These are phyloP conservation scores for Calonectria multiphialidica DNA, from an alignment of 2,329 filamentous ascomycete species.

Conservation along the genomic window DNA sequence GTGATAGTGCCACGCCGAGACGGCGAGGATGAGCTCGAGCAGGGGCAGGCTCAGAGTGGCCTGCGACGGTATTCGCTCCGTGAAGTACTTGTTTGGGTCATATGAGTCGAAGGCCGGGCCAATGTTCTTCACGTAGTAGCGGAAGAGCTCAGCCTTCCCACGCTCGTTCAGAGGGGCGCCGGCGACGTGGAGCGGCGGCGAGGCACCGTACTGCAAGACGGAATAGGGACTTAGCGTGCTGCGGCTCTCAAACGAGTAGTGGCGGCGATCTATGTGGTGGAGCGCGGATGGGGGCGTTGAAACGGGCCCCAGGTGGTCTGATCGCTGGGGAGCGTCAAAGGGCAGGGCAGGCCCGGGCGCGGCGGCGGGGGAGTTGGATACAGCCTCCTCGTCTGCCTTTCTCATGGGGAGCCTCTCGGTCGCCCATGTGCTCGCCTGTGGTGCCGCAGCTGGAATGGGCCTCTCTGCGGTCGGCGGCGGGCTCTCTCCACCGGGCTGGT, in stretches of 20 bases:
- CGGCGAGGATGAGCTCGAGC: slow-evolving; percentile 23
- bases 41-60: slow-evolving; percentile 24
- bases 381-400: not conserved
- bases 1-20: slow-evolving; percentile 24
- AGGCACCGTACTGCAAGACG: not conserved
- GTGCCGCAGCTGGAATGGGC: not conserved
- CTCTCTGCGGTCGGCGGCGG: not conserved
- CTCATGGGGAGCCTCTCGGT: slow-evolving; percentile 8
- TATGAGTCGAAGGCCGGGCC: slow-evolving; percentile 33
- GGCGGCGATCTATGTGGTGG: not conserved
- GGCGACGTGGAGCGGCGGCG: not conserved
- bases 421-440: slow-evolving; percentile 3
- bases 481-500: not conserved
- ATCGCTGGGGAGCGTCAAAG: not conserved
- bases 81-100: slow-evolving; percentile 28
- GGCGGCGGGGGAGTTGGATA: not conserved
- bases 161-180: slow-evolving; percentile 21
- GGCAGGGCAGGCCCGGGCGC: not conserved
- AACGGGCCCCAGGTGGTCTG: not conserved
- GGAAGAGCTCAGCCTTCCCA: slow-evolving; percentile 26
- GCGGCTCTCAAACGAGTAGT: slow-evolving; percentile 6
- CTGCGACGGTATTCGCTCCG: slow-evolving; percentile 21
- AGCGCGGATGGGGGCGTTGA: not conserved
- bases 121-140: slow-evolving; percentile 30
- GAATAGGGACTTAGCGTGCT: slow-evolving; percentile 20